A percentile compares a stretch with the other conserved stretches of the same genome.
These are phyloP conservation scores for Leccinum angustisporum DNA, from an alignment of 1,284 basidiomycete species.

Conservation along the genomic window DNA sequence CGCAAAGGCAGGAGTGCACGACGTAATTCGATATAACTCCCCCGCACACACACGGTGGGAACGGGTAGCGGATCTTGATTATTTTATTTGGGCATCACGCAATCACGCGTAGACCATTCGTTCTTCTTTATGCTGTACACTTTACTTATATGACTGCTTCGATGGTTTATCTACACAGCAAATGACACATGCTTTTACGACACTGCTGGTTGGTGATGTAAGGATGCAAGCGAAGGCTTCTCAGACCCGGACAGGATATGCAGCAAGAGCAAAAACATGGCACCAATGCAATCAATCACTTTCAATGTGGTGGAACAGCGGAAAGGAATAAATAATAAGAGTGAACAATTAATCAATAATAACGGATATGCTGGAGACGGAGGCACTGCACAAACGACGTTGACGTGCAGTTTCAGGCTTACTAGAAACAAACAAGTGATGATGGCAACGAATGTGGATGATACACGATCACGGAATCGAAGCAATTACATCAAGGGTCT, in stretches of 20 bases:
- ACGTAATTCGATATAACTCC: constrained; percentile 63
- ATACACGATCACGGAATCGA: constrained; percentile 24
- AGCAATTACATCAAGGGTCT: constrained; percentile 18
- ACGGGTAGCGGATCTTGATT: not conserved
- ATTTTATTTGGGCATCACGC: not conserved
- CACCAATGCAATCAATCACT: constrained; percentile 11
- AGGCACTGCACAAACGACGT: constrained; percentile 9
- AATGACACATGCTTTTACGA: constrained; percentile 18
- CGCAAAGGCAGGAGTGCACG: constrained; percentile 75
- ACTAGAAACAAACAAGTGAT: constrained; percentile 9
- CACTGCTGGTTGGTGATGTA: constrained; percentile 5
- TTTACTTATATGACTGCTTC: not conserved
- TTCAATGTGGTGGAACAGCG: constrained; percentile 10
- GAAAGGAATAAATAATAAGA: constrained; percentile 32
- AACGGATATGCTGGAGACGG: constrained; percentile 33
- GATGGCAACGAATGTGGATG: constrained; percentile 5
- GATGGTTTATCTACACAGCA: constrained; percentile 23
- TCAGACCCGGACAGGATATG: constrained; percentile 19
- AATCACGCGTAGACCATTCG: not conserved
- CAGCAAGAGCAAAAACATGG: constrained; percentile 17
- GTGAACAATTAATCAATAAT: constrained; percentile 38
- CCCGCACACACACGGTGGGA: not conserved
- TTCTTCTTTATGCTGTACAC: not conserved
- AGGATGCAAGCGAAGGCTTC: constrained; percentile 16
- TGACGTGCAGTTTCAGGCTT: constrained; percentile 9